phyloP scores from a whole-genome alignment of 148 eudicot species.

The Arctostaphylos glauca region DNA sequence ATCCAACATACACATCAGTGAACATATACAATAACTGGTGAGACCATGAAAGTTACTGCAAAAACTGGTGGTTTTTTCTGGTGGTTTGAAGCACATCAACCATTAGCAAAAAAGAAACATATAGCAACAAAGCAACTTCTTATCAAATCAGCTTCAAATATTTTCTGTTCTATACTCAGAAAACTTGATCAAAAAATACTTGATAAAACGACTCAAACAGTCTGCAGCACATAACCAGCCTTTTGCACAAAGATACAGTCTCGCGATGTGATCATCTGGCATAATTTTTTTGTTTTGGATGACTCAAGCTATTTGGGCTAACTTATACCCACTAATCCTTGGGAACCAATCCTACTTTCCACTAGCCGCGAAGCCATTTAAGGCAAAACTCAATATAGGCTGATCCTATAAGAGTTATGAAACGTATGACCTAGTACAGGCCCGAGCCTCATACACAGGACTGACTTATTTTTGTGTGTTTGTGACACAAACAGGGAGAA shows the following conservation, averaged over 20 bases:
- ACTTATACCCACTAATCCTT: no score
- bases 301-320: no score
- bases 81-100: no score
- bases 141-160: not conserved
- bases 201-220: not conserved
- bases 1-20: not conserved
- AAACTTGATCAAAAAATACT: not conserved
- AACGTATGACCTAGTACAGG: no score
- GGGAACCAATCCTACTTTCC: no score
- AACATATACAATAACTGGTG: not conserved
- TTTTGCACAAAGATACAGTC: not conserved
- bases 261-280: not conserved
- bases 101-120: no score
- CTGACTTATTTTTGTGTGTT: not conserved
- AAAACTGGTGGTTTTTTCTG: not conserved
- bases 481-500: not conserved
- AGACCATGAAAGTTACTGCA: conserved; percentile 4
- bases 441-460: not conserved
- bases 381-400: no score
- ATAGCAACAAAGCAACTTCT: not conserved
- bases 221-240: not conserved
- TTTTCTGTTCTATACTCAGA: not conserved
- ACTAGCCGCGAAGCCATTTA: no score
- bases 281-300: not conserved
- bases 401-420: no score